A percentile compares a stretch with the other conserved stretches of the same genome.
phyloP scores from a whole-genome alignment of 148 eudicot genomes.

The Nyssa sinensis region DNA sequence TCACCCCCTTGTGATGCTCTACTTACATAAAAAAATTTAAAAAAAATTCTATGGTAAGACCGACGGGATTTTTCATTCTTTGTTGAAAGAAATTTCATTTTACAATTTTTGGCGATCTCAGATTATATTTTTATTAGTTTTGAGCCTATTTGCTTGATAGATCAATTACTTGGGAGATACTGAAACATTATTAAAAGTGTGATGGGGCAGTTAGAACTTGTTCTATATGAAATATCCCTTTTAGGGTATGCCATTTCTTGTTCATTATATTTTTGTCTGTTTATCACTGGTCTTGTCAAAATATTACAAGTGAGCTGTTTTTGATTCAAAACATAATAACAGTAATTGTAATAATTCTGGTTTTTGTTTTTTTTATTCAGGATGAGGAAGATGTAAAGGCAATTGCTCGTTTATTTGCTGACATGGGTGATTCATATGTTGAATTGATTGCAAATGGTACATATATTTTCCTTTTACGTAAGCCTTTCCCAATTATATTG shows the following conservation, averaged over 20 bases:
- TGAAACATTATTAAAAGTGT: no score
- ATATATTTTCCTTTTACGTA: slow-evolving; percentile 12
- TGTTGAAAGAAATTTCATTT: background rate
- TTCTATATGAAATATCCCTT: no score
- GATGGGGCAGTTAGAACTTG: no score
- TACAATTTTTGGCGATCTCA: no score
- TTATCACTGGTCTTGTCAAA: background rate
- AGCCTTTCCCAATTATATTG: background rate
- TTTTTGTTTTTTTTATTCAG: slow-evolving; percentile 45
- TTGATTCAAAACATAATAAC: background rate
- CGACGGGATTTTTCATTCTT: background rate
- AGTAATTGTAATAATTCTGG: background rate
- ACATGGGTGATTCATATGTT: slow-evolving; percentile 97
- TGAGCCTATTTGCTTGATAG: no score
- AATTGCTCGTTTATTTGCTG: slow-evolving; percentile 96
- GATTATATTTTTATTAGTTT: no score
- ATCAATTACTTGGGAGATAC: no score
- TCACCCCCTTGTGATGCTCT: no score
- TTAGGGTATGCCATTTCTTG: no score
- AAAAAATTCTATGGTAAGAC: background rate
- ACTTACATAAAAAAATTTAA: no score
- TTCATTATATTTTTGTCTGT: background rate
- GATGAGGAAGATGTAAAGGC: slow-evolving; percentile 99
- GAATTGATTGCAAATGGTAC: slow-evolving; percentile 93
- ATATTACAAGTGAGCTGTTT: background rate